These are phyloP conservation scores for Dryadomyces sulphureus DNA, from an alignment of 2,329 filamentous ascomycete genomes.

Conservation along the genomic window DNA sequence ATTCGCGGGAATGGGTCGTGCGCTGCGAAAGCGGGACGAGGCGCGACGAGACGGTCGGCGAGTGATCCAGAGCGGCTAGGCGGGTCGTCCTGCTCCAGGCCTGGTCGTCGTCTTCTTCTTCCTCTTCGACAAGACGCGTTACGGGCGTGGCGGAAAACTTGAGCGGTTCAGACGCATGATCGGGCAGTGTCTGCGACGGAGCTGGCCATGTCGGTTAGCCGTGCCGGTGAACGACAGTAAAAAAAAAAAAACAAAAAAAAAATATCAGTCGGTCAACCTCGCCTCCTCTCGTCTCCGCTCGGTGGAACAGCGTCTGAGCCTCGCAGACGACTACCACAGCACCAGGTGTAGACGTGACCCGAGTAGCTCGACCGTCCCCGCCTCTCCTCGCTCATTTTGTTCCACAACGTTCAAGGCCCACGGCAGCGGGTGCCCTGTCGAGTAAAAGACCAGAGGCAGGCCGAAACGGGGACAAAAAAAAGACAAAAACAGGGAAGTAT, in stretches of 20 bases:
- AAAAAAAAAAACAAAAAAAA: not conserved
- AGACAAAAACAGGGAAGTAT: no score
- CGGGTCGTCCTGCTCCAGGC: constrained; percentile 38
- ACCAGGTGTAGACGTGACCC: no score
- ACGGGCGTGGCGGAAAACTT: constrained; percentile 36
- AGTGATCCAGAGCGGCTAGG: constrained; percentile 25
- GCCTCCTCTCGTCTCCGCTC: no score
- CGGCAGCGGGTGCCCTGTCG: constrained; percentile 3
- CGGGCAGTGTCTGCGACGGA: constrained; percentile 45
- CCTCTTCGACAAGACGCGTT: constrained; percentile 37
- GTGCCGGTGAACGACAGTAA: not conserved
- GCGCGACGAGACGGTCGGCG: constrained; percentile 9
- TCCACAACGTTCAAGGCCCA: constrained; percentile 8
- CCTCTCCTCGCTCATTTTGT: not conserved
- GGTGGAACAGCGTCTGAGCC: no score
- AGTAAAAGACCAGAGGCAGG: not conserved
- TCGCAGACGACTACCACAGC: no score
- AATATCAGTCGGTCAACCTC: no score
- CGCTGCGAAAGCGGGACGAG: constrained; percentile 16
- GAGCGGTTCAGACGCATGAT: constrained; percentile 35
- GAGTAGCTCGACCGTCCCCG: no score
- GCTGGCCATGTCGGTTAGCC: constrained; percentile 21
- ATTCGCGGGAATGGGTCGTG: constrained; percentile 39
- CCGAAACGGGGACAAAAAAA: not conserved
- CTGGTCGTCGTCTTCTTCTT: constrained; percentile 35